Conservation (phyloP, 2,329 filamentous ascomycete genomes). For the Pseudocercospora macadamiae region DNA sequence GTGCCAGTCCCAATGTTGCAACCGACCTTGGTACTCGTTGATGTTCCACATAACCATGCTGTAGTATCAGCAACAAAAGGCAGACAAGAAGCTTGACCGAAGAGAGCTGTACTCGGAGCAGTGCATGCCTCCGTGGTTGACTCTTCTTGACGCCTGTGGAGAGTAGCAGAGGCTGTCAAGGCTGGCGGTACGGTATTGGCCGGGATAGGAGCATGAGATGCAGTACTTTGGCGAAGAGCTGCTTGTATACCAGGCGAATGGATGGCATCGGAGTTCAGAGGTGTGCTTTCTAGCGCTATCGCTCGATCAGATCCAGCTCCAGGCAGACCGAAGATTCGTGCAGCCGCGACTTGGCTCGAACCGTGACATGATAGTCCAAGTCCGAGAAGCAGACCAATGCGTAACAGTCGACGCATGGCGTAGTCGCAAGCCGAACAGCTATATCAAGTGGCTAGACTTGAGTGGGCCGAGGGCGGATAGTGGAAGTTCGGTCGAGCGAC, state of each 20-base stretch:
- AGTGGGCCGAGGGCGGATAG: too few relatives aligned
- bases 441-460: too few relatives aligned
- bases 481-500: too few relatives aligned
- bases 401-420: too few relatives aligned
- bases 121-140: conserved; percentile 5
- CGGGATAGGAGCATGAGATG: background rate
- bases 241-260: background rate
- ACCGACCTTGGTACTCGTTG: conserved; percentile 7
- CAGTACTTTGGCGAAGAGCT: background rate
- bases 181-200: background rate
- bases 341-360: background rate
- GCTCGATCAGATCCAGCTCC: background rate
- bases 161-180: background rate
- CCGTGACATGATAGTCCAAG: background rate
- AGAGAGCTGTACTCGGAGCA: background rate
- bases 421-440: too few relatives aligned
- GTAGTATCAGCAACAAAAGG: conserved; percentile 6
- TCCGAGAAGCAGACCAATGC: too few relatives aligned
- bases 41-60: background rate
- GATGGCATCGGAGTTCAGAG: background rate
- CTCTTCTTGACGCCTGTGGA: conserved; percentile 1
- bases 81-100: conserved; percentile 8
- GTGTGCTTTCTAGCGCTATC: background rate
- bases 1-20: conserved; percentile 8
- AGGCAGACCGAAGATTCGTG: background rate